Percentiles rank a stretch among this genome's conserved stretches.
phyloP scores from a whole-genome alignment of 768 basidiomycete species.

The Fomitopsis serialis region DNA sequence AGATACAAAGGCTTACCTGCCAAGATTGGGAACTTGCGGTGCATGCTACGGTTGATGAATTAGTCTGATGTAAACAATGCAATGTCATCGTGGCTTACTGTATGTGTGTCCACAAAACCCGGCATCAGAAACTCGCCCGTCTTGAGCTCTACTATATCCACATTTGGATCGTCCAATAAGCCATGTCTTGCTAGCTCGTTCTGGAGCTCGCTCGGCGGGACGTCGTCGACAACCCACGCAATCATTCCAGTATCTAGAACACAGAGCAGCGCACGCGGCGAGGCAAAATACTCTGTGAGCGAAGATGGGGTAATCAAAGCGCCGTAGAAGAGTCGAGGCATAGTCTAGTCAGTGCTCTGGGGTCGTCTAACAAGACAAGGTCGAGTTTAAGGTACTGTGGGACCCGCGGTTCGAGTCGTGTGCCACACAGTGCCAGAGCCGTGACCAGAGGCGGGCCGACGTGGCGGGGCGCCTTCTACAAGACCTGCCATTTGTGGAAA shows the following conservation, averaged over 20 bases:
- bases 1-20: slow-evolving; percentile 36
- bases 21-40: slow-evolving; percentile 72
- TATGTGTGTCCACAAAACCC: slow-evolving; percentile 90
- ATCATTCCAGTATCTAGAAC: slow-evolving; percentile 52
- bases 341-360: too few relatives aligned
- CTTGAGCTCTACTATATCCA: slow-evolving; percentile 30
- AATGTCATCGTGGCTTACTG: slow-evolving; percentile 41
- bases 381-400: too few relatives aligned
- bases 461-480: too few relatives aligned
- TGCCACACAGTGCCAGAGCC: too few relatives aligned
- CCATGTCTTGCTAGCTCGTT: slow-evolving; percentile 49
- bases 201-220: slow-evolving; percentile 40
- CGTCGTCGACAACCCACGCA: slow-evolving; percentile 65
- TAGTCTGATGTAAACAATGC: background rate
- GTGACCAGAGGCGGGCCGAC: too few relatives aligned
- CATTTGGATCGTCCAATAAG: slow-evolving; percentile 25
- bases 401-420: too few relatives aligned
- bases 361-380: too few relatives aligned
- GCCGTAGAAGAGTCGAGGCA: slow-evolving; percentile 47
- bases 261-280: slow-evolving; percentile 50
- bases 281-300: slow-evolving; percentile 36
- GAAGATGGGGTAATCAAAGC: slow-evolving; percentile 50
- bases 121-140: slow-evolving; percentile 69
- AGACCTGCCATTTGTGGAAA: too few relatives aligned
- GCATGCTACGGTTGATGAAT: slow-evolving; percentile 52